Conservation (phyloP, 2,329 filamentous ascomycete genomes). For the Madurella fahalii region DNA sequence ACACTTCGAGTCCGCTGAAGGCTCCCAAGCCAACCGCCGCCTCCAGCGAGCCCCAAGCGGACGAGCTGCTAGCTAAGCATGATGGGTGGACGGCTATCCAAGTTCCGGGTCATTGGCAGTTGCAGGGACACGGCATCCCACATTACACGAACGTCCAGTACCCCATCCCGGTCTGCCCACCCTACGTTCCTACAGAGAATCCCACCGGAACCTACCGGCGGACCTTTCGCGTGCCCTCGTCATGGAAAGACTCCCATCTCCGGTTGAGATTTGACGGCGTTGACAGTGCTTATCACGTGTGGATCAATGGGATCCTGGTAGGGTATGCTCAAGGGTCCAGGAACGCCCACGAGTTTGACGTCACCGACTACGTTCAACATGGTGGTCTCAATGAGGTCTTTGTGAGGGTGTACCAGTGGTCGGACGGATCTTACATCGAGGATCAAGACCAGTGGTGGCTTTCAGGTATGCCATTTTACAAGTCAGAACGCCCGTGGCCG, state of each 20-base stretch:
- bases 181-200: conserved; percentile 58
- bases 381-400: conserved; percentile 50
- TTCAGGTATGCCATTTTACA: conserved; percentile 38
- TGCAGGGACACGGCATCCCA: conserved; percentile 62
- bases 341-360: conserved; percentile 67
- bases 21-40: conserved; percentile 38
- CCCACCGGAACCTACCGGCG: conserved; percentile 61
- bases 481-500: neutral
- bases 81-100: conserved; percentile 45
- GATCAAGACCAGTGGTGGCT: conserved; percentile 69
- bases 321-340: conserved; percentile 67
- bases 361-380: conserved; percentile 45
- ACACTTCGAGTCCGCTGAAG: conserved; percentile 42
- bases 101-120: conserved; percentile 67
- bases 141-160: conserved; percentile 67
- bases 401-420: conserved; percentile 68
- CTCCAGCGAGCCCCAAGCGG: conserved; percentile 5
- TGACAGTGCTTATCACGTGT: conserved; percentile 67
- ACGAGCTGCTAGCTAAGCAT: neutral
- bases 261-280: conserved; percentile 67
- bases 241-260: conserved; percentile 47
- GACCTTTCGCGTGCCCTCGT: conserved; percentile 48
- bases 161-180: conserved; percentile 62
- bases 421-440: conserved; percentile 65
- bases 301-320: conserved; percentile 59